Base-by-base conservation (phyloP, 2,329 filamentous ascomycete genomes). In the Trichoderma asperellum region DNA sequence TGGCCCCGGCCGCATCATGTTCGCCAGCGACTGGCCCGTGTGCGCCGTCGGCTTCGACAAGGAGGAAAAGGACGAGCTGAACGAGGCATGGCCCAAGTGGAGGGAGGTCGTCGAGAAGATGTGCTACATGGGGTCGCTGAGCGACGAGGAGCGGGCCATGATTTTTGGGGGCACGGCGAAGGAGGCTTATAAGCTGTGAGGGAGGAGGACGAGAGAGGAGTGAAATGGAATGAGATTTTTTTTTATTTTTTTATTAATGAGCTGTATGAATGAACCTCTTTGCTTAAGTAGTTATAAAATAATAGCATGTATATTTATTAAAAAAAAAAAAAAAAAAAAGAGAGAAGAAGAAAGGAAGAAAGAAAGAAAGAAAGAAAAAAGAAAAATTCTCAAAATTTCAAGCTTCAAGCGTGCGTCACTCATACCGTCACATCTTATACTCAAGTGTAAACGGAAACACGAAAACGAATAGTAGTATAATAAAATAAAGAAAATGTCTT, bases 1-100 rank as follows among this genome's bases (percentile, higher is more conserved):
- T 76, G 89, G 91, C 1, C 81, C 91, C 0, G 77, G 83, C 27
- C 86, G 93, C 72, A 86, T 96, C 77, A 94, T 98, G 90, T 97
- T 96, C 79, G 94, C 91, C 29, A 94, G 91, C 72, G 94, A 97
- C 79, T 98, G 95, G 95, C 94, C 95, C 2, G 91, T 97, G 0
- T 97, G 93, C 81, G 94, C 93, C 71, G 82, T 93, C 32, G 75
- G 78, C 73, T 68, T 70, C 34, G 53, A 53, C n/a, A 40, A 60
- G 16, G n/a, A 52, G 5, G 47, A 57, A 8, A 8, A 34, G 18
- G 57, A 34, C 34, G 68, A 35, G 16, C 55, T 35, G 53, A 82
- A 85, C 59, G 80, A 83, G 27, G 89, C 92, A 37, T 97, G 94
- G 93, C 81, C 82, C 43, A 87, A 90, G 74, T 97, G 94, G 94